These are phyloP conservation scores for Paxillus rubicundulus DNA, from an alignment of 768 basidiomycete species.

Conservation along the genomic window DNA sequence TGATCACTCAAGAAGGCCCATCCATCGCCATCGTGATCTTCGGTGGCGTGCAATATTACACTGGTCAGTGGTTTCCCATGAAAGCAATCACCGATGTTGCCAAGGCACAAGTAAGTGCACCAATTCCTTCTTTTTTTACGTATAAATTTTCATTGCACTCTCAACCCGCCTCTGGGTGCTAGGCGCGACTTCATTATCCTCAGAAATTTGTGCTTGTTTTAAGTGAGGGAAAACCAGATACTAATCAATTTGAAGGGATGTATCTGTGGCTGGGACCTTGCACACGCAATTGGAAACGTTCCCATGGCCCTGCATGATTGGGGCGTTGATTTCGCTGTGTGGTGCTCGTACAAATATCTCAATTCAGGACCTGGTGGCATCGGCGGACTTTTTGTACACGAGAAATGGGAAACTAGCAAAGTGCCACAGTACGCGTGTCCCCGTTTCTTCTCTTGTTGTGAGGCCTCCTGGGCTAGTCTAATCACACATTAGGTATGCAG, in stretches of 20 bases:
- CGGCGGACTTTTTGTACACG: conserved; percentile 88
- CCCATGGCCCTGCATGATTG: conserved; percentile 87
- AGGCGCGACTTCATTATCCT: not conserved
- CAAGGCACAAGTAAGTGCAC: conserved; percentile 66
- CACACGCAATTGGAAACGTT: conserved; percentile 94
- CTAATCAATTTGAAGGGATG: conserved; percentile 62
- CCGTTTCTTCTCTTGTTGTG: conserved; percentile 9
- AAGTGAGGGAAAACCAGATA: conserved; percentile 7
- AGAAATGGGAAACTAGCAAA: conserved; percentile 67
- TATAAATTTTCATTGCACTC: conserved; percentile 12
- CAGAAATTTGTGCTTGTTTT: conserved; percentile 9
- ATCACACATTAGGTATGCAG: conserved; percentile 62
- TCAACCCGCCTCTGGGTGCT: not conserved
- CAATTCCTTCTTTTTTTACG: conserved; percentile 25
- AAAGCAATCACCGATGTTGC: conserved; percentile 78
- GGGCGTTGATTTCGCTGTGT: conserved; percentile 95
- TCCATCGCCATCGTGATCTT: conserved; percentile 90
- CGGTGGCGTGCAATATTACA: conserved; percentile 95
- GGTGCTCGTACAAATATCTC: conserved; percentile 98
- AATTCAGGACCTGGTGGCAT: conserved; percentile 98
- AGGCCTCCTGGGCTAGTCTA: conserved; percentile 8
- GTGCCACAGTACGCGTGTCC: conserved; percentile 55
- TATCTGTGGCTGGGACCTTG: conserved; percentile 94
- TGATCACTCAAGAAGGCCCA: conserved; percentile 67
- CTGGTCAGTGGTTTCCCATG: conserved; percentile 93